A percentile compares a stretch with the other conserved stretches of the same genome.
Evolutionary conservation across 2,329 filamentous ascomycete species (phyloP).

Genomic region (Xylariomycetidae sp.): DNA sequence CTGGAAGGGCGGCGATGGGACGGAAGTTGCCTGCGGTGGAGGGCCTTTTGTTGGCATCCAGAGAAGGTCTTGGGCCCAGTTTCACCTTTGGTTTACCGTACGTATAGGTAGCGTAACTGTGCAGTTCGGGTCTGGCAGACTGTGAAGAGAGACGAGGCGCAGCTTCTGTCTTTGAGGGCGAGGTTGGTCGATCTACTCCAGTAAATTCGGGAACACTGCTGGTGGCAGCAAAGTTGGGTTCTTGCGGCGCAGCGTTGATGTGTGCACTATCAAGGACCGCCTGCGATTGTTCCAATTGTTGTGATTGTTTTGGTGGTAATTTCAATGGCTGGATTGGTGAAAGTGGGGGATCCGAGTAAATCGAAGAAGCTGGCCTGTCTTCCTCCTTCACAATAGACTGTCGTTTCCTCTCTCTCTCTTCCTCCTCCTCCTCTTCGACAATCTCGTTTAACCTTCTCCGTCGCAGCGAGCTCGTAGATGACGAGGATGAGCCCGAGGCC

Average conservation of each 20-base stretch:
- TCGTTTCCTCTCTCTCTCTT: constrained; percentile 53
- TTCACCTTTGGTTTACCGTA: constrained; percentile 77
- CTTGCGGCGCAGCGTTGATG: constrained; percentile 44
- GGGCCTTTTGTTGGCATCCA: constrained; percentile 57
- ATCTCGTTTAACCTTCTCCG: constrained; percentile 82
- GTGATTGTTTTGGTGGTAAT: neutral
- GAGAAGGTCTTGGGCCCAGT: constrained; percentile 77
- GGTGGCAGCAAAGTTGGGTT: constrained; percentile 45
- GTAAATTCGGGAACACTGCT: constrained; percentile 48
- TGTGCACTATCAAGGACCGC: constrained; percentile 50
- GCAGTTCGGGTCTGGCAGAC: constrained; percentile 46
- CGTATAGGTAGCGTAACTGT: constrained; percentile 43
- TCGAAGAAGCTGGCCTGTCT: constrained; percentile 28
- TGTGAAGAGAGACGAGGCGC: constrained; percentile 46
- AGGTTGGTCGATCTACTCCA: constrained; percentile 40
- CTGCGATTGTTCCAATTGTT: constrained; percentile 26
- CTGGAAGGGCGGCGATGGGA: constrained; percentile 74
- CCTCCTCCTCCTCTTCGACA: constrained; percentile 85
- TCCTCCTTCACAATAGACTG: constrained; percentile 51
- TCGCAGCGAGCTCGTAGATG: constrained; percentile 75
- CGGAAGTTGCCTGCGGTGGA: constrained; percentile 60
- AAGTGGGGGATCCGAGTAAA: constrained; percentile 15
- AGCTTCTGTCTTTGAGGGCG: constrained; percentile 38
- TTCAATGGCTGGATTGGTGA: too few relatives aligned
- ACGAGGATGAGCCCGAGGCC: constrained; percentile 79